Percentiles rank a stretch among this genome's conserved stretches.
Conservation (phyloP, 371 early-diverging fungal genomes). For the Lichtheimia corymbifera region DNA sequence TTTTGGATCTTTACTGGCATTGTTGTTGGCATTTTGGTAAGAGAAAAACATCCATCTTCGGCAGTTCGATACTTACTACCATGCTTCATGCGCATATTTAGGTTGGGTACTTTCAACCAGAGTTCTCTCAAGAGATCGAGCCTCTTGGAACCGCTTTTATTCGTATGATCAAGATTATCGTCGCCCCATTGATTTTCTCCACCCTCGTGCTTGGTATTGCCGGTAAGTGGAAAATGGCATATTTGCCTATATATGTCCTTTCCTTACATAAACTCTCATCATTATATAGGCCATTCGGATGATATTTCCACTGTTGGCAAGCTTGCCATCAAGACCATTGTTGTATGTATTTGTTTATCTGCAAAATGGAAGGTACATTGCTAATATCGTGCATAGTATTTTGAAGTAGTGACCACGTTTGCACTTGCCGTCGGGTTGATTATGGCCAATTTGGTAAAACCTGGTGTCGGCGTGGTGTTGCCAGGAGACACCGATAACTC, state of each 20-base stretch:
- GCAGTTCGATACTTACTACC: no score
- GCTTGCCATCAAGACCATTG: constrained; percentile 67
- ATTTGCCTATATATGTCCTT: background rate
- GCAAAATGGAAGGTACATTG: background rate
- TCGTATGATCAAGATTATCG: constrained; percentile 71
- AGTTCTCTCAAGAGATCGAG: constrained; percentile 40
- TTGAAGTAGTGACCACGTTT: constrained; percentile 68
- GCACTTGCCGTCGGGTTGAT: constrained; percentile 73
- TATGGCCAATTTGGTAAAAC: constrained; percentile 67
- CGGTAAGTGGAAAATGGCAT: constrained; percentile 13
- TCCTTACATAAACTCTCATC: background rate
- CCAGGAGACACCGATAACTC: constrained; percentile 22
- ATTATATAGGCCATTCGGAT: constrained; percentile 68
- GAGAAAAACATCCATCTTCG: no score
- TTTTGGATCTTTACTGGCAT: constrained; percentile 64
- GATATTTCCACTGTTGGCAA: constrained; percentile 65
- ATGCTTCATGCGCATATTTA: no score
- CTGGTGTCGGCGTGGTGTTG: constrained; percentile 51
- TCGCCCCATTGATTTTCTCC: constrained; percentile 74
- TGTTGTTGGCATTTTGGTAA: constrained; percentile 58
- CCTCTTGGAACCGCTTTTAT: constrained; percentile 62
- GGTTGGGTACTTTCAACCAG: constrained; percentile 61
- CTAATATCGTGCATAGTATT: constrained; percentile 41
- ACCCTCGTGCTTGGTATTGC: constrained; percentile 73
- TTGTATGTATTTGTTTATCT: constrained; percentile 30